Percentiles rank a stretch among this genome's conserved stretches.
phyloP scores from a whole-genome alignment of 495 filamentous ascomycete genomes.

The Astrocystis sublimbata region DNA sequence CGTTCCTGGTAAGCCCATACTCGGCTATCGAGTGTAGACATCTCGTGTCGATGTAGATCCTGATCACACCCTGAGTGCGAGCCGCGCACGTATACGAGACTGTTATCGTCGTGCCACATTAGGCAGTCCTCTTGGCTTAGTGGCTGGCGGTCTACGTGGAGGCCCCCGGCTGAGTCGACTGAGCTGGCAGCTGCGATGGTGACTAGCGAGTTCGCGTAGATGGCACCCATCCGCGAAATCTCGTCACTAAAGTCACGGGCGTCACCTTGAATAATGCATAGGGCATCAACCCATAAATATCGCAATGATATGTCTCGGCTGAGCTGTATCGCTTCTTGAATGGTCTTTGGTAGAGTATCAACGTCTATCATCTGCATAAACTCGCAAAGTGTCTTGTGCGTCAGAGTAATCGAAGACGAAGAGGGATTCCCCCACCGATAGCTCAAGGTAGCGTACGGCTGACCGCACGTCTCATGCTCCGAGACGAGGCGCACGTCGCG shows the following conservation, averaged over 20 bases:
- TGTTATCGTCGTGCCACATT: neutral
- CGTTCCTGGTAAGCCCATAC: neutral
- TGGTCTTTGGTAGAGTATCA: neutral
- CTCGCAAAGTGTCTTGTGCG: neutral
- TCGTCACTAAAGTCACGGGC: neutral
- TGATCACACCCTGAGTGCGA: neutral
- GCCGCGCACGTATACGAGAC: neutral
- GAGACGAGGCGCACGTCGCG: neutral
- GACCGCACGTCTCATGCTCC: neutral
- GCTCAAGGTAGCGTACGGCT: neutral
- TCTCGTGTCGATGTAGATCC: neutral
- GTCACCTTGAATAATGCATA: neutral
- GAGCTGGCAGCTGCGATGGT: neutral
- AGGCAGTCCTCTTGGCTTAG: neutral
- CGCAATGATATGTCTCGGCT: neutral
- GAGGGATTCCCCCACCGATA: neutral
- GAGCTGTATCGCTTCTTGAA: neutral
- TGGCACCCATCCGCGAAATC: neutral
- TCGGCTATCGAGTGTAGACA: neutral
- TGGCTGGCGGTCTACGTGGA: neutral
- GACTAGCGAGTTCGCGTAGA: neutral
- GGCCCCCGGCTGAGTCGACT: neutral
- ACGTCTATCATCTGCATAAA: neutral
- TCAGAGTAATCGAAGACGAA: neutral
- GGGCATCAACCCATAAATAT: neutral